Evolutionary conservation across 805 yeast genomes (phyloP).

Genomic region (Priceomyces melissophilus): DNA sequence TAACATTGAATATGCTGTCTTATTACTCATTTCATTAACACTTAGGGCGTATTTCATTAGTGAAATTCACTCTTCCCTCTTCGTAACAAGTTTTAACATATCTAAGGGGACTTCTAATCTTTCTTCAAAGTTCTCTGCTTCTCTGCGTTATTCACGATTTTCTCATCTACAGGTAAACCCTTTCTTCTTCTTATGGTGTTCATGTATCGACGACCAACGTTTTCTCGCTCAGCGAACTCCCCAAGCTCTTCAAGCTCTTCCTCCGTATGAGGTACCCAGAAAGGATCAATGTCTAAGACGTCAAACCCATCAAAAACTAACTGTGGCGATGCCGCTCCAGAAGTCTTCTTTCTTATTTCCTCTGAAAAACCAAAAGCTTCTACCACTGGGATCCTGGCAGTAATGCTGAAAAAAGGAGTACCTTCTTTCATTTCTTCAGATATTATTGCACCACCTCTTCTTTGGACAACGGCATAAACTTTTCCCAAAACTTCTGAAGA

Average conservation of each 20-base stretch:
- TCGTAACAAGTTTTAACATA: too few species aligned
- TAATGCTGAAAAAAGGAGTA: conserved; percentile 89
- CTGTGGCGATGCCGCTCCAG: conserved; percentile 98
- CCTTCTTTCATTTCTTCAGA: conserved; percentile 98
- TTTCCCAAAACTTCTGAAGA: conserved; percentile 91
- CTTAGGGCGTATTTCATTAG: too few species aligned
- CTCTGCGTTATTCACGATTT: conserved; percentile 88
- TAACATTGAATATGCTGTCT: too few species aligned
- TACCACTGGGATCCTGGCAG: conserved; percentile 83
- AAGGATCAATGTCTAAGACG: conserved; percentile 86
- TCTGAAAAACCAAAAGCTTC: conserved; percentile 97
- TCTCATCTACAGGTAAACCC: conserved; percentile 86
- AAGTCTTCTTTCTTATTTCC: conserved; percentile 86
- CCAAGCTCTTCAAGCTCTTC: conserved; percentile 94
- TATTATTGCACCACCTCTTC: conserved; percentile 77
- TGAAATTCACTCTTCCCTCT: too few species aligned
- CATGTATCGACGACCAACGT: conserved; percentile 84
- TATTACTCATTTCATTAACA: too few species aligned
- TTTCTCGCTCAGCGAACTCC: conserved; percentile 87
- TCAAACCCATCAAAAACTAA: conserved; percentile 87
- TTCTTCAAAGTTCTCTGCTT: conserved; percentile 86
- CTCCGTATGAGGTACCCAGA: conserved; percentile 98
- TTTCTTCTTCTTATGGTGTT: conserved; percentile 77
- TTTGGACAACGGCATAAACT: conserved; percentile 91
- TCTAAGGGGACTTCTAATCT: conserved; percentile 35